Percentiles rank a stretch among this genome's conserved stretches.
Conservation (phyloP, 129 eudicot species). For the Dittrichia graveolens region DNA sequence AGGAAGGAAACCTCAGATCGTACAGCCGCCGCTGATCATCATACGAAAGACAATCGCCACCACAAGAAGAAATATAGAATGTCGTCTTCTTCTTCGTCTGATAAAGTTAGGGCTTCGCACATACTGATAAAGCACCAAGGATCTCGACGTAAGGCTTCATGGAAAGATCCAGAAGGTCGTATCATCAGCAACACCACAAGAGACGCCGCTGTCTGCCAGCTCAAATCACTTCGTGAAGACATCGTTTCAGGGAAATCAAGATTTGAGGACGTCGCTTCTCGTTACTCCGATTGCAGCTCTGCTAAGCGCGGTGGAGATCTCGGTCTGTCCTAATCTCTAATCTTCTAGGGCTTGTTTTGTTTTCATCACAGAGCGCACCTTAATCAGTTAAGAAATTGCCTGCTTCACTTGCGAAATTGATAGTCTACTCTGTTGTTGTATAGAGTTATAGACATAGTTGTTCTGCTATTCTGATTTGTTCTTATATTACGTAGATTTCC, state of each 20-base stretch:
- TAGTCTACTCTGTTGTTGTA: too few species aligned
- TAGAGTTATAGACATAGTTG: too few species aligned
- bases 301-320: slow-evolving; percentile 99
- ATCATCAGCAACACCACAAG: slow-evolving; percentile 72
- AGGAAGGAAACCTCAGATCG: slow-evolving; percentile 40
- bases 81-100: slow-evolving; percentile 68
- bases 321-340: slow-evolving; percentile 39
- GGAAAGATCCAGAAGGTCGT: slow-evolving; percentile 97
- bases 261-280: slow-evolving; percentile 74
- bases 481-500: too few species aligned
- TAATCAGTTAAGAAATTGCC: too few species aligned
- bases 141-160: slow-evolving; percentile 88
- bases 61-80: slow-evolving; percentile 54
- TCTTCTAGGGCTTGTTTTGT: not conserved
- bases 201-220: slow-evolving; percentile 78
- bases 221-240: slow-evolving; percentile 68
- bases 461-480: too few species aligned
- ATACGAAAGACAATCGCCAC: slow-evolving; percentile 30
- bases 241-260: slow-evolving; percentile 66
- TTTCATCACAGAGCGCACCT: not conserved
- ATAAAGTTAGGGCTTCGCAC: slow-evolving; percentile 84
- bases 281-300: slow-evolving; percentile 83
- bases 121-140: slow-evolving; percentile 93
- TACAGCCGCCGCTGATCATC: slow-evolving; percentile 52
- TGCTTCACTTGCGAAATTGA: too few species aligned